phyloP scores from a whole-genome alignment of 495 filamentous ascomycete species.

The Hypoxylon perforatum region DNA sequence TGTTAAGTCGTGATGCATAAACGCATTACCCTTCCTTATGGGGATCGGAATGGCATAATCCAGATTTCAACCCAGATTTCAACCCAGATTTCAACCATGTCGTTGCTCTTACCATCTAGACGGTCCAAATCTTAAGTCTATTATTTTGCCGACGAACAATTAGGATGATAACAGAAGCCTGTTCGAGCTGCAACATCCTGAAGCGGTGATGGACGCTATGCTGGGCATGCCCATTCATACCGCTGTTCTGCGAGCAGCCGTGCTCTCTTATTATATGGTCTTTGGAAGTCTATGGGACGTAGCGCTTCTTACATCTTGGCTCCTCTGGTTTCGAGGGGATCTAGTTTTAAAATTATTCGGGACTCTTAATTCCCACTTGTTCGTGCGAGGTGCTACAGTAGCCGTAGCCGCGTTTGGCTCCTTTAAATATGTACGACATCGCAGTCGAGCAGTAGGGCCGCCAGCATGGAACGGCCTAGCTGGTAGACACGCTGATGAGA shows the following conservation, averaged over 20 bases:
- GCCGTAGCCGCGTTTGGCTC: constrained; percentile 11
- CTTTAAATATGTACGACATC: constrained; percentile 7
- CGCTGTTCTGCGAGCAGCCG: constrained; percentile 22
- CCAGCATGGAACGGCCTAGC: constrained; percentile 42
- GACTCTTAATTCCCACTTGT: neutral
- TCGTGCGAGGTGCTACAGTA: constrained; percentile 4
- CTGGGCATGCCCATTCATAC: constrained; percentile 13
- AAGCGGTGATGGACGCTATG: constrained; percentile 5
- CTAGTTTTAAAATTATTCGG: neutral
- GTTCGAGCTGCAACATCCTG: neutral
- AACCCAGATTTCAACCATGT: neutral
- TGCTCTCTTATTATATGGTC: constrained; percentile 21
- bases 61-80: neutral
- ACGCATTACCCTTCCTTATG: too few relatives aligned
- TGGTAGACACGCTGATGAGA: constrained; percentile 55
- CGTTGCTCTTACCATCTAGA: neutral
- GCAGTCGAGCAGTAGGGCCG: constrained; percentile 9
- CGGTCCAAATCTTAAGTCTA: neutral
- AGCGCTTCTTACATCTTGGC: constrained; percentile 10
- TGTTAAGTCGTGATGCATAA: neutral
- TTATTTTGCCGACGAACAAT: neutral
- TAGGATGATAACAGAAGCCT: neutral
- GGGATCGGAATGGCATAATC: too few relatives aligned
- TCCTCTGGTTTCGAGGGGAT: constrained; percentile 14
- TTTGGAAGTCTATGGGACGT: constrained; percentile 26